phyloP scores from a whole-genome alignment of 139 green algal species.

The Astrephomene gubernaculifera region DNA sequence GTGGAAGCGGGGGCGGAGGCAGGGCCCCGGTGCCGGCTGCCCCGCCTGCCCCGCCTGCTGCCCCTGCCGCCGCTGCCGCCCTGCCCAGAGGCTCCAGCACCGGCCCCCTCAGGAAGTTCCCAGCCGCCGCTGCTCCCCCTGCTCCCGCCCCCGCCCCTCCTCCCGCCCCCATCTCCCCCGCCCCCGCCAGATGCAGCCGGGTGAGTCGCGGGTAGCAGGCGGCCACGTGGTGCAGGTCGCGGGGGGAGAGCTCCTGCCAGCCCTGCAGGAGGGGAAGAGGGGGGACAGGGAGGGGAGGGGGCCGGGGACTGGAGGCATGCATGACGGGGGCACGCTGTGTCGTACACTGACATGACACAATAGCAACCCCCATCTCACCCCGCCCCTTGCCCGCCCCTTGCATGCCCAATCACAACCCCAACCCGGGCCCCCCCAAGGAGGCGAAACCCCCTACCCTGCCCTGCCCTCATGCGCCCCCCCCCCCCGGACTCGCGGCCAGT shows the following conservation, averaged over 20 bases:
- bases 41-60: not conserved
- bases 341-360: not conserved
- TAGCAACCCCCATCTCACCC: too few relatives aligned
- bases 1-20: too few relatives aligned
- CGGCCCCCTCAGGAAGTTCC: slow-evolving; percentile 25
- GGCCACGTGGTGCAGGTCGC: slow-evolving; percentile 37
- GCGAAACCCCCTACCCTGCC: not conserved
- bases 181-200: slow-evolving; percentile 19
- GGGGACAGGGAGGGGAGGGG: not conserved
- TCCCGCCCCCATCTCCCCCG: not conserved
- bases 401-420: too few relatives aligned
- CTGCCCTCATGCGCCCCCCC: not conserved
- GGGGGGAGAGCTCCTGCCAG: slow-evolving; percentile 35
- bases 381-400: too few relatives aligned
- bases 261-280: slow-evolving; percentile 1
- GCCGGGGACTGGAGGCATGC: not conserved
- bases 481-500: not conserved
- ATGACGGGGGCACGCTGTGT: not conserved
- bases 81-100: not conserved
- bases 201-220: slow-evolving; percentile 20
- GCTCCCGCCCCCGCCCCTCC: too few relatives aligned
- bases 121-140: too few relatives aligned
- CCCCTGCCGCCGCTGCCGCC: not conserved
- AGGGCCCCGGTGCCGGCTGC: not conserved
- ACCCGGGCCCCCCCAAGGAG: too few relatives aligned